A percentile compares a stretch with the other conserved stretches of the same genome.
phyloP scores from a whole-genome alignment of 768 basidiomycete species.

The Leccinellum rugosiceps region DNA sequence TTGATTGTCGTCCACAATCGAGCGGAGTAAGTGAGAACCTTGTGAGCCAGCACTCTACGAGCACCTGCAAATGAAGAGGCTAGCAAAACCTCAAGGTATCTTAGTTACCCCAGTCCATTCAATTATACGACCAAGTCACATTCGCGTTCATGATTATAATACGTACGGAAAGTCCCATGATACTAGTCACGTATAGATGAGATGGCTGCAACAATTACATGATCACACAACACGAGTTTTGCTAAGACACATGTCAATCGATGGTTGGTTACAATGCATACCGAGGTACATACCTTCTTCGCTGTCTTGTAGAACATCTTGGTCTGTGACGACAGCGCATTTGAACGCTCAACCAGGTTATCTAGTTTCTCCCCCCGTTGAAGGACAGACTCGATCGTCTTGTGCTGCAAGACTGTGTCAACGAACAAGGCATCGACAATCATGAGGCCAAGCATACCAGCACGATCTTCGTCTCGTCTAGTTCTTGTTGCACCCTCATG shows the following conservation, averaged over 20 bases:
- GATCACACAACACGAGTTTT: conserved; percentile 93
- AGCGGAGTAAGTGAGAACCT: neutral
- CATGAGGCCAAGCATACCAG: conserved; percentile 53
- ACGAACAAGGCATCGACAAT: neutral
- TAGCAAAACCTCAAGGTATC: neutral
- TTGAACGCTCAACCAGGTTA: conserved; percentile 91
- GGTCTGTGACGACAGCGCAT: conserved; percentile 81
- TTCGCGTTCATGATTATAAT: conserved; percentile 7
- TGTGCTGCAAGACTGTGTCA: conserved; percentile 61
- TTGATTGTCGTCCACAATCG: neutral
- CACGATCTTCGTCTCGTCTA: conserved; percentile 99
- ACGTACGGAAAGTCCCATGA: conserved; percentile 22
- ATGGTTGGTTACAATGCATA: neutral
- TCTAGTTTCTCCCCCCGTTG: conserved; percentile 96
- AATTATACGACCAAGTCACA: neutral
- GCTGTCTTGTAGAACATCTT: conserved; percentile 99
- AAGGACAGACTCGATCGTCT: conserved; percentile 97
- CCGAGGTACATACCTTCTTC: conserved; percentile 72
- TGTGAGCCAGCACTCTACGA: neutral
- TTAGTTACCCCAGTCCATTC: neutral
- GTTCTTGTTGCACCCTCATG: conserved; percentile 96
- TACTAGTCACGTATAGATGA: conserved; percentile 12
- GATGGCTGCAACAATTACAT: conserved; percentile 47
- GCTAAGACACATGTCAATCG: conserved; percentile 43
- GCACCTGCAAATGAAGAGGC: neutral